Evolutionary conservation across 371 early-diverging fungal species (phyloP), one percentile per base, ranked within the genome.

Genomic region (Batkoa obscura): DNA sequence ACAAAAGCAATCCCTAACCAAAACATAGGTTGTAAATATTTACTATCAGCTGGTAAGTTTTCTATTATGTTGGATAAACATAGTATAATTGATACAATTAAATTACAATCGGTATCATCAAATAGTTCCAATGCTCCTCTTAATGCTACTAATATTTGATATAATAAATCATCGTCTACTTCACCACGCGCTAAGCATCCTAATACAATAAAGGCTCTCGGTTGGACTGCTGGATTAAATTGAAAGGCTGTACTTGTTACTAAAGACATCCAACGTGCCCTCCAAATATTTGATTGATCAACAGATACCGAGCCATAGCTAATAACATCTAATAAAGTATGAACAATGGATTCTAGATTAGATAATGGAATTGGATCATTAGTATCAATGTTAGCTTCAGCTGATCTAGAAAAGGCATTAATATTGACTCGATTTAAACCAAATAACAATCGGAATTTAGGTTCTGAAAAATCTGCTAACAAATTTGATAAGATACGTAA

Each of bases 221-320:
- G 94, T 65, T 94, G 95, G 36, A 91, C 76, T 0, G 89, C 87
- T 6, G 86, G 90, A 61, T 92, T 90, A 67, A 83, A 84, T 59
- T 89, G 87, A 79, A 94, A 94, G 0, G 93, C 89, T 17, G 86
- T 85, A 47, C 86, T 83, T 0, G 91, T 80, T 2, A 90, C 83
- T 56, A 94, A 67, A 43, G 87, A 79, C 76, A 91, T 86, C 90
- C 91, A 93, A 49, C 91, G 72, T 8, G 91, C 79, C 55, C 88
- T 80, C 82, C 91, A 88, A 10, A 72, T 75, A 63, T 83, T 84
- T 0, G 81, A 80, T 43, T 83, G 73, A 55, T 83, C 81, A 74
- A 67, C 13, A 58, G 42, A 78, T 6, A 79, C 79, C 0, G 90
- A 82, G 4, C 89, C 84, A 55, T 72, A 78, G 3, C 73, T 72